A percentile compares a stretch with the other conserved stretches of the same genome.
These are phyloP conservation scores for Tagetes erecta DNA, from an alignment of 129 eudicot species.

Conservation along the genomic window DNA sequence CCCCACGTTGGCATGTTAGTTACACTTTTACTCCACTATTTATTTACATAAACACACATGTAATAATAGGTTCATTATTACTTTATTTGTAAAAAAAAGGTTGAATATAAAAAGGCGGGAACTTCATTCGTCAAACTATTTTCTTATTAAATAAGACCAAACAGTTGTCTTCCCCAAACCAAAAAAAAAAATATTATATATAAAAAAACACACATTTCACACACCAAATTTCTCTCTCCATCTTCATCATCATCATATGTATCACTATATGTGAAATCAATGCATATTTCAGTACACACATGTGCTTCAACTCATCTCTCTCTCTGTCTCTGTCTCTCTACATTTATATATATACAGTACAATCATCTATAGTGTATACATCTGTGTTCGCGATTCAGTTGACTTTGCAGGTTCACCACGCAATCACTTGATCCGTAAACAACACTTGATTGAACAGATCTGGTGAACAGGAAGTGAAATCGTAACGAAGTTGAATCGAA, in stretches of 20 bases:
- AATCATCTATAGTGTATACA: neutral
- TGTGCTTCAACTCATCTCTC: constrained; percentile 16
- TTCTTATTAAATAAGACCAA: constrained; percentile 11
- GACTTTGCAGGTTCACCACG: constrained; percentile 18
- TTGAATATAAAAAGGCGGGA: constrained; percentile 36
- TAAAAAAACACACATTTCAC: constrained; percentile 6
- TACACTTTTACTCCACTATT: too few species aligned
- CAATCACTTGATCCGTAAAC: constrained; percentile 7
- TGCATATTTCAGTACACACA: constrained; percentile 21
- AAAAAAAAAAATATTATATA: neutral
- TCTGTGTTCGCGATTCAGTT: constrained; percentile 11
- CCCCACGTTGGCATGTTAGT: too few species aligned
- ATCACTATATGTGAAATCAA: constrained; percentile 17
- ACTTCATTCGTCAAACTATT: constrained; percentile 27
- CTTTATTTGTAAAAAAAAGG: neutral
- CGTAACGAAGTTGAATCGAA: neutral
- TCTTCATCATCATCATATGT: too few species aligned
- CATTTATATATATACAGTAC: neutral
- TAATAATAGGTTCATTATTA: too few species aligned
- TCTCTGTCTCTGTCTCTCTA: neutral
- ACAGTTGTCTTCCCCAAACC: constrained; percentile 4
- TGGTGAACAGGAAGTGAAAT: constrained; percentile 11
- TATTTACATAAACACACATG: too few species aligned
- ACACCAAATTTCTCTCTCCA: constrained; percentile 25
- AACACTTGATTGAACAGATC: constrained; percentile 22